phyloP scores from a whole-genome alignment of 805 yeast genomes.

The Candida easanensis region DNA sequence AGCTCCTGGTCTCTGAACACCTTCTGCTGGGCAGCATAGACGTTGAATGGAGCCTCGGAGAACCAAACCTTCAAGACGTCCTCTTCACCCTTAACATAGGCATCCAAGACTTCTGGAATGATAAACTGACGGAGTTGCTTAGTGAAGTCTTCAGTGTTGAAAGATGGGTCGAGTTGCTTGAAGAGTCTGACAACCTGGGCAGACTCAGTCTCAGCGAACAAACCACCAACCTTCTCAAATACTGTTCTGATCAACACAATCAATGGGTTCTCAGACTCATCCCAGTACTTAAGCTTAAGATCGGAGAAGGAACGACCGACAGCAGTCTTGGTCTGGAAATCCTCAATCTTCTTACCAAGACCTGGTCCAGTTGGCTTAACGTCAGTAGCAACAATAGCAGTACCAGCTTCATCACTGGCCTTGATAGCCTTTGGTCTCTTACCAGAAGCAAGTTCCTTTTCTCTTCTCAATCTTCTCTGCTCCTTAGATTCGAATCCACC shows the following conservation, averaged over 20 bases:
- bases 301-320: constrained; percentile 63
- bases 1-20: constrained; percentile 88
- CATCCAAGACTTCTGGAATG: constrained; percentile 93
- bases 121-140: constrained; percentile 86
- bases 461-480: constrained; percentile 71
- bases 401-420: constrained; percentile 79
- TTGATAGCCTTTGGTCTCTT: constrained; percentile 64
- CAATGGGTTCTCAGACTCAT: constrained; percentile 46
- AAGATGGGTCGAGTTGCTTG: constrained; percentile 85
- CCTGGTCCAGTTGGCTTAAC: constrained; percentile 71
- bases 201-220: constrained; percentile 90
- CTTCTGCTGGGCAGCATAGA: constrained; percentile 90
- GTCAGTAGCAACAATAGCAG: constrained; percentile 78
- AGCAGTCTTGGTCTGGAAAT: constrained; percentile 62
- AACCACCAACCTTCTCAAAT: constrained; percentile 72
- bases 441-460: constrained; percentile 56
- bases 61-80: constrained; percentile 83
- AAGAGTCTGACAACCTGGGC: constrained; percentile 88
- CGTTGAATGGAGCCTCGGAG: constrained; percentile 94
- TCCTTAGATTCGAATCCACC: constrained; percentile 92
- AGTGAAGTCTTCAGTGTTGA: constrained; percentile 74
- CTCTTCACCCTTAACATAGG: constrained; percentile 90
- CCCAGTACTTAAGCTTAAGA: constrained; percentile 29
- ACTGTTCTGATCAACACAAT: constrained; percentile 78
- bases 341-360: constrained; percentile 61